Conservation (phyloP, 805 yeast species). For the Lachancea sp. region DNA sequence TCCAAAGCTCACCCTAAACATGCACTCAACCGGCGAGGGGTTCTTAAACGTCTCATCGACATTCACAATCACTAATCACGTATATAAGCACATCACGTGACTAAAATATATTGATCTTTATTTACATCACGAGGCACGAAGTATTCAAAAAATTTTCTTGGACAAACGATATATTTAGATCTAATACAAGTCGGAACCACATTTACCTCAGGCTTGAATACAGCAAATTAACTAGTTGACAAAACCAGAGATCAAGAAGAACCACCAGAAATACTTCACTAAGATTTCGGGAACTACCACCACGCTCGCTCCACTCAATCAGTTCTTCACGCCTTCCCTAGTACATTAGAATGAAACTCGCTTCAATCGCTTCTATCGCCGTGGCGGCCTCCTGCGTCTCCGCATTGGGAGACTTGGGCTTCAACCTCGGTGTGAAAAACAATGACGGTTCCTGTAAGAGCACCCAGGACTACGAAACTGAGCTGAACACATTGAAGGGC, state of each 20-base stretch:
- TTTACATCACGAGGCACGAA: background rate
- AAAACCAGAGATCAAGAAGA: no score
- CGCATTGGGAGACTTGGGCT: slow-evolving; percentile 69
- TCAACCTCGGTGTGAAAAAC: slow-evolving; percentile 81
- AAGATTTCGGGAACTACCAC: no score
- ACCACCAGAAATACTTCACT: no score
- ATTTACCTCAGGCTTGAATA: background rate
- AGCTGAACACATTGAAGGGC: slow-evolving; percentile 51
- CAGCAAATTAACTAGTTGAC: no score
- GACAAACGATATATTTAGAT: slow-evolving; percentile 1
- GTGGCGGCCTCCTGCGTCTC: slow-evolving; percentile 38
- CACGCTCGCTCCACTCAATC: no score
- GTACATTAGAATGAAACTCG: slow-evolving; percentile 24
- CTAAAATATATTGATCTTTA: no score
- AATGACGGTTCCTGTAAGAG: slow-evolving; percentile 71
- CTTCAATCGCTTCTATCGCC: slow-evolving; percentile 42
- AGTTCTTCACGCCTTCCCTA: background rate
- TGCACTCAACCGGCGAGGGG: no score
- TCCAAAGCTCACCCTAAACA: no score
- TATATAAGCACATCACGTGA: no score
- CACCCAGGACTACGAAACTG: slow-evolving; percentile 61
- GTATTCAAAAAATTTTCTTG: background rate
- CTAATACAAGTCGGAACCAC: background rate
- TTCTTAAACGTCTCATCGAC: no score
- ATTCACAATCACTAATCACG: no score